Percentiles rank a stretch among this genome's conserved stretches.
These are phyloP conservation scores for Hydrangea macrophylla DNA, from an alignment of 148 eudicot species.

Conservation along the genomic window DNA sequence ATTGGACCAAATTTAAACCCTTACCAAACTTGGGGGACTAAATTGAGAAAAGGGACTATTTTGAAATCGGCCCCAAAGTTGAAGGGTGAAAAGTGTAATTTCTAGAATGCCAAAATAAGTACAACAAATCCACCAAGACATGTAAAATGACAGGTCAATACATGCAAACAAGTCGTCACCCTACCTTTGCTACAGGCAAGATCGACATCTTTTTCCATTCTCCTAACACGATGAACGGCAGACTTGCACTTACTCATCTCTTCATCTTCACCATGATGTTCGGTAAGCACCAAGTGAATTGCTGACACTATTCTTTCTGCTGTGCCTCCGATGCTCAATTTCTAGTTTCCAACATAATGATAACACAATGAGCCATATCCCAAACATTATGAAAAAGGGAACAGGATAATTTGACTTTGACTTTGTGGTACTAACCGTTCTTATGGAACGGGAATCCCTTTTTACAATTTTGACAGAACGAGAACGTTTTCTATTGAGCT, in stretches of 20 bases:
- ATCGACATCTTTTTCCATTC: constrained; percentile 82
- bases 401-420: background rate
- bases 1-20: background rate
- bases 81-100: background rate
- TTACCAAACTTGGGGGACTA: too few species aligned
- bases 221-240: constrained; percentile 65
- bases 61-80: too few species aligned
- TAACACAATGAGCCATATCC: background rate
- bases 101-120: background rate
- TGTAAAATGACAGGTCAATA: background rate
- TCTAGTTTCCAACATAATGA: constrained; percentile 42
- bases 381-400: background rate
- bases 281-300: constrained; percentile 64
- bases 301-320: constrained; percentile 92
- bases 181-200: constrained; percentile 75
- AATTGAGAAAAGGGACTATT: too few species aligned
- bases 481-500: constrained; percentile 74
- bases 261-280: constrained; percentile 61
- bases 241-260: constrained; percentile 82
- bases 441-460: constrained; percentile 85
- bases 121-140: background rate
- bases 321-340: constrained; percentile 74
- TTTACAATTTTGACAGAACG: constrained; percentile 78
- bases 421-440: constrained; percentile 51
- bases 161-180: background rate